Base-by-base conservation (phyloP, 1,139 yeast species). In the Magnusiomyces suaveolens region DNA sequence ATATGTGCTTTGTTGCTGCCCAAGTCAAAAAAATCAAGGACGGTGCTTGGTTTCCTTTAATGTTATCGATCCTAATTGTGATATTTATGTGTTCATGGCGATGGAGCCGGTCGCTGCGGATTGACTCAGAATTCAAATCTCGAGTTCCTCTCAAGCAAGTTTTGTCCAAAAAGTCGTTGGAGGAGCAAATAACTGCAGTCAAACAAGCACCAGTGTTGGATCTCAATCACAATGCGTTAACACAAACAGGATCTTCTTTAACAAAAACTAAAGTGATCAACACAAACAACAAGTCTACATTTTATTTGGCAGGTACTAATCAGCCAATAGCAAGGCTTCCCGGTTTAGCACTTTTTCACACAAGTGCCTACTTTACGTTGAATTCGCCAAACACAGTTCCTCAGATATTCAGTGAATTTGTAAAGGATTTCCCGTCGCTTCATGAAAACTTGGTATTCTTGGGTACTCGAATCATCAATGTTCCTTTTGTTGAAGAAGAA, bases 41-140 rank as follows among this genome's bases (percentile, higher is more conserved):
- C 60, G 84, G 83, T 48, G 84, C 83, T 2, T 80, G 83, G 84
- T 78, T 79, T 57, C 80, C 83, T 2, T 63, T 79, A 20, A 71
- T 76, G 70, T 68, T 79, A 72, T n/a, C 60, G 64, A 51, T 60
- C 63, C 53, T 66, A 43, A 72, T 76, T 55, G 69, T 78, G 47
- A 54, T 66, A 23, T 64, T 73, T 53, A 78, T 82, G 81, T 69
- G 80, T 62, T 75, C 77, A 75, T 75, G 76, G 49, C 66, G 78
- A 55, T 65, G 73, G 46, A 66, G 69, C 58, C 71, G 74, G 57
- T 51, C 79, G 76, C 52, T 68, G 60, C 56, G 62, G 62, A 47
- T 66, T 69, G 48, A 39, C 6, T 29, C 48, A 24, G 52, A 50
- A 25, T 54, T 52, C n/a, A 46, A 44, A 8, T 48, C 48, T 12